Conservation (phyloP, 108 stramenopile species). For the Epipyxis sp. region DNA sequence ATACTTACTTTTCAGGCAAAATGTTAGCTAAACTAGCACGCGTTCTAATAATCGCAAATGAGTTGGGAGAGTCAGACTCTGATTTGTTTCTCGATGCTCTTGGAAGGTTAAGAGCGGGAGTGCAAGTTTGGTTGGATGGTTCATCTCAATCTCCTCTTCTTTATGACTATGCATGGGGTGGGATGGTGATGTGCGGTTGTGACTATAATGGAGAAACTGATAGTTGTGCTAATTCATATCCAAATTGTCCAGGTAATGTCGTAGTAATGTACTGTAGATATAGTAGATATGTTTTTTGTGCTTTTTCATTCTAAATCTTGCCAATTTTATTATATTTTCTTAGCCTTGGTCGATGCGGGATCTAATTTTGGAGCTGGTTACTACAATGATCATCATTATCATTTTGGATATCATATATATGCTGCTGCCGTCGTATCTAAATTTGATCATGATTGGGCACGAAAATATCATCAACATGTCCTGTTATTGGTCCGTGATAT, state of each 20-base stretch:
- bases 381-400: conserved; percentile 94
- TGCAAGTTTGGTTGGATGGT: conserved; percentile 83
- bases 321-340: too few species aligned
- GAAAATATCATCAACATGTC: conserved; percentile 70
- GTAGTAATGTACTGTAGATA: too few species aligned
- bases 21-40: conserved; percentile 82
- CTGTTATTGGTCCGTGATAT: conserved; percentile 76
- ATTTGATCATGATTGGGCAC: conserved; percentile 75
- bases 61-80: conserved; percentile 62
- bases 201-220: conserved; percentile 46
- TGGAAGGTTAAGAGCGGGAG: conserved; percentile 55
- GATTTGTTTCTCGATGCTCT: conserved; percentile 57
- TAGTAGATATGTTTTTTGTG: too few species aligned
- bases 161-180: conserved; percentile 82
- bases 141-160: conserved; percentile 65
- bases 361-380: conserved; percentile 82
- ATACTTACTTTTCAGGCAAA: conserved; percentile 92
- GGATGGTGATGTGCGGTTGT: conserved; percentile 83
- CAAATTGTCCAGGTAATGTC: conserved; percentile 85
- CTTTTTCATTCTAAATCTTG: too few species aligned
- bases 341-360: conserved; percentile 70
- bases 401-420: conserved; percentile 84
- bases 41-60: conserved; percentile 71
- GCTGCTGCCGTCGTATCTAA: conserved; percentile 79
- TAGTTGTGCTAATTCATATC: conserved; percentile 68